Base-by-base conservation (phyloP, 495 filamentous ascomycete species). In the Neurospora sp. region DNA sequence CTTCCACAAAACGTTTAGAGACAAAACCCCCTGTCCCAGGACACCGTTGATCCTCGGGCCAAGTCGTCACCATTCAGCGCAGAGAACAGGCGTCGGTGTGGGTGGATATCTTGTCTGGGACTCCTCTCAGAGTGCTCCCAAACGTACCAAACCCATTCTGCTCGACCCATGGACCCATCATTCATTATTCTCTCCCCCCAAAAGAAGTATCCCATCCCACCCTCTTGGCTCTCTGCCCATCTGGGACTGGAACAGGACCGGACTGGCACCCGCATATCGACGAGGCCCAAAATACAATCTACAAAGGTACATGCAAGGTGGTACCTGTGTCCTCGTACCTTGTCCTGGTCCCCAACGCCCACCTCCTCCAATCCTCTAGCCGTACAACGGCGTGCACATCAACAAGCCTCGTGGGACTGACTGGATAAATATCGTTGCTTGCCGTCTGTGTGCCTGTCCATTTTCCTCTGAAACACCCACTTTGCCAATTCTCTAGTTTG, bases 381-480 rank as follows among this genome's bases (percentile, higher is more conserved):
- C 75, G 74, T 78, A 71, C 66, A 23, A 75, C 75, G 70, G 54
- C 71, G 40, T 49, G 70, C 74, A 71, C 75, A 75, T 77, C 74
- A 71, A 73, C 49, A 77, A 78, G 77, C 77, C 78, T 80, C 75
- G 78, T 75, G 49, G 69, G 70, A 37, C 73, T 71, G 70, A 77
- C 75, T 80, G 76, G 76, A 78, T 78, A 82, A 80, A 75, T 79
- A 79, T 78, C 75, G 74, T 79, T 73, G 77, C 71, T 74, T 73
- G 38, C 77, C 73, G 31, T 54, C 74, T 23, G 71, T 71, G 66
- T 72, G 74, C 78, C 76, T 76, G 77, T 75, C 74, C 69, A 20
- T 74, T 74, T 72, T 60, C 73, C 73, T 70, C 70, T 73, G 74
- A 42, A 78, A 75, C 78, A 74, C 71, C 76, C 75, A 73, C 75